These are phyloP conservation scores for Pyrenophora teres DNA, from an alignment of 2,329 filamentous ascomycete species.

Conservation along the genomic window DNA sequence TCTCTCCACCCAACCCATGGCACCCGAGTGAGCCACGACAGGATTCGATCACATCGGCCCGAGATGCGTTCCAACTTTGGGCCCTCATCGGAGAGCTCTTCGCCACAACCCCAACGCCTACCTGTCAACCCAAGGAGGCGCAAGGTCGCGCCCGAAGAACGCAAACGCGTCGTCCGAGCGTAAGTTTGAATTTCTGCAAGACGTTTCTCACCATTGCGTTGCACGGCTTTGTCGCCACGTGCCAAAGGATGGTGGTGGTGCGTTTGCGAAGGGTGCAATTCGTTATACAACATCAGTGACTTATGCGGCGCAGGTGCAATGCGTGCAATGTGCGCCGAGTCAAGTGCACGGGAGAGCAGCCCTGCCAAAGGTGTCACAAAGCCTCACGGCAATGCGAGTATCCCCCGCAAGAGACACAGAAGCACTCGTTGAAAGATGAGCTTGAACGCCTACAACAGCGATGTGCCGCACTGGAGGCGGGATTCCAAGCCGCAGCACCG, in stretches of 20 bases:
- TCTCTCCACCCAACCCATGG: slow-evolving; percentile 8
- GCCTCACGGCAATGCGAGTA: slow-evolving; percentile 30
- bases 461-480: slow-evolving; percentile 27
- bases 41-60: slow-evolving; percentile 4
- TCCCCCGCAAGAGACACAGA: slow-evolving; percentile 26
- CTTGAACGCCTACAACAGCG: slow-evolving; percentile 28
- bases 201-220: not conserved
- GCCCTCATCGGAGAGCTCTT: slow-evolving; percentile 13
- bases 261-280: too few species aligned
- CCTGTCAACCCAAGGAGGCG: slow-evolving; percentile 32
- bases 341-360: slow-evolving; percentile 33
- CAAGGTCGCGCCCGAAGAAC: slow-evolving; percentile 28
- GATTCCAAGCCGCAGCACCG: slow-evolving; percentile 20
- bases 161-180: slow-evolving; percentile 31
- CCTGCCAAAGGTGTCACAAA: slow-evolving; percentile 29
- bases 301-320: slow-evolving; percentile 26
- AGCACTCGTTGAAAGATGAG: slow-evolving; percentile 26
- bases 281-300: slow-evolving; percentile 6
- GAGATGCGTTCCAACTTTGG: slow-evolving; percentile 17
- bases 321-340: slow-evolving; percentile 34
- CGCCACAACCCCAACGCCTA: slow-evolving; percentile 21
- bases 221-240: not conserved
- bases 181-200: slow-evolving; percentile 16
- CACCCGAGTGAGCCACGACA: slow-evolving; percentile 11
- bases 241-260: not conserved